Base-by-base conservation (phyloP, 116 monocot genomes). In the Posidonia oceanica region DNA sequence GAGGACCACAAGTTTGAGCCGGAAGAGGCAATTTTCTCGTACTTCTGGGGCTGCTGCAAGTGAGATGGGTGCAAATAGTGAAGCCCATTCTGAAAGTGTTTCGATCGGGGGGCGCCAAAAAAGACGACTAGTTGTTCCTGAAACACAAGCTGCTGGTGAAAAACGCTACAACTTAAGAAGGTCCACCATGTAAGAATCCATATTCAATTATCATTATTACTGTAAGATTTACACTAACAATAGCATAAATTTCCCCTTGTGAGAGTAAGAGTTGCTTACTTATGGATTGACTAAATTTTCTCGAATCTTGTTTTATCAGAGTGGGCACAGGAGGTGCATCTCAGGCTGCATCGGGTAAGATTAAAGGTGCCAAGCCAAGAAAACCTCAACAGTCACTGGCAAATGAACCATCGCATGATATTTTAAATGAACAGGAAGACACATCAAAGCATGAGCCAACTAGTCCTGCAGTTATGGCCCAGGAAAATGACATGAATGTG, bases 101-200 rank as follows among this genome's bases (percentile, higher is more conserved):
- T 92, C 97, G 10, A 17, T 80, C 41, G 89, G 89, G 42, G 92
- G 89, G 60, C 88, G 85, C 4, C 80, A 82, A 5, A 97, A 92
- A 69, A 84, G 82, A 71, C 75, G 76, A 8, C 81, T 89, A 51
- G 84, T 68, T 67, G 61, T 70, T 55, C 59, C 68, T 42, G 75
- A 56, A 36, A 51, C 74, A 5, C 70, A 72, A 52, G n/a, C 68
- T 23, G 78, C 79, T 36, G 82, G 76, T 22, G 89, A 87, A 13
- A 89, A 73, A 72, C 89, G 97, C 3, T 97, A 97, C 75, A 97
- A 97, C 64, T 68, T 97, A 36, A 92, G 97, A 67, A 80, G 73
- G 42, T 83, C 87, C 17, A 97, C 83, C 59, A 72, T 83, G 97
- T 97, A 77, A 87, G 97, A 59, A 15, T 54, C 2, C 69, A 23